These are phyloP conservation scores for Melanogaster broomeanus DNA, from an alignment of 768 basidiomycete species.

Conservation along the genomic window DNA sequence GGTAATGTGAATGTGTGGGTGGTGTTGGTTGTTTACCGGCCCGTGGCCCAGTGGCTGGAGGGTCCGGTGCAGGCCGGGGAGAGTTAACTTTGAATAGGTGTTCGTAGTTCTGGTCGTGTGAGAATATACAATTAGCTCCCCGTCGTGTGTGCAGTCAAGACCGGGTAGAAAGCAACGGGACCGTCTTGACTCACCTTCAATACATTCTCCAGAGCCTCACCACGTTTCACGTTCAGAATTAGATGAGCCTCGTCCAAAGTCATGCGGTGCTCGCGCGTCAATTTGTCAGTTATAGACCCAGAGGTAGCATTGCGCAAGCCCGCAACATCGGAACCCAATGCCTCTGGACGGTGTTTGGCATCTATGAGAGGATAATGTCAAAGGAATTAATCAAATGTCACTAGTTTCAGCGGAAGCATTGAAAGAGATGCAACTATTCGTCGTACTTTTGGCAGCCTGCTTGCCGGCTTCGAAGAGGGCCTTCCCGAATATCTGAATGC, in stretches of 20 bases:
- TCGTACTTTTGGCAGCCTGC: conserved; percentile 92
- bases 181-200: conserved; percentile 56
- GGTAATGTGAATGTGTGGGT: conserved; percentile 78
- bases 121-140: conserved; percentile 3
- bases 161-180: background rate
- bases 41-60: conserved; percentile 37
- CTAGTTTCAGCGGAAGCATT: background rate
- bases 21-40: conserved; percentile 44
- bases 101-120: conserved; percentile 76
- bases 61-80: conserved; percentile 57
- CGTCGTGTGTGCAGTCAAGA: background rate
- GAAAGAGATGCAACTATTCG: conserved; percentile 1
- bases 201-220: conserved; percentile 65
- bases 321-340: conserved; percentile 64
- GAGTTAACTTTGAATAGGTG: conserved; percentile 90
- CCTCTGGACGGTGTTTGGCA: conserved; percentile 79
- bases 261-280: conserved; percentile 89
- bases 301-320: conserved; percentile 77
- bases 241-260: conserved; percentile 93
- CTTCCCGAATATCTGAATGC: conserved; percentile 84
- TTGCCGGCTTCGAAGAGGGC: conserved; percentile 87
- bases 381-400: background rate
- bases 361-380: conserved; percentile 47
- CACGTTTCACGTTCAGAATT: conserved; percentile 85
- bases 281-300: conserved; percentile 73